Percentiles rank a stretch among this genome's conserved stretches.
Evolutionary conservation across 2,329 filamentous ascomycete species (phyloP).

Genomic region (Orbilia ellipsospora): DNA sequence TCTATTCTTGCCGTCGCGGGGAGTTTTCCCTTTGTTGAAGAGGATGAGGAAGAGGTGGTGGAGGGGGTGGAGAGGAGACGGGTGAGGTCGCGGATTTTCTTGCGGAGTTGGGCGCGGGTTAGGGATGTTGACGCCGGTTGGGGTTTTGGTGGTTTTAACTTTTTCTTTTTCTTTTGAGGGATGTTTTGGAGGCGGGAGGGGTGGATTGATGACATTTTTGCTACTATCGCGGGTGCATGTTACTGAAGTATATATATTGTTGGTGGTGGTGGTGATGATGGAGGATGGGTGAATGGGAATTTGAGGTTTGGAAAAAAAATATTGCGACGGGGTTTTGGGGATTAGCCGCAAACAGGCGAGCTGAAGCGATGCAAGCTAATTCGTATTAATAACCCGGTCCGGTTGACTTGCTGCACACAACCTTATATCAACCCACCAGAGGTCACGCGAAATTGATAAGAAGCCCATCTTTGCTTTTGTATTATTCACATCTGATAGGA

Average conservation of each 20-base stretch:
- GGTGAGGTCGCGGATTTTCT: conserved; percentile 76
- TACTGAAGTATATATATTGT: too few relatives aligned
- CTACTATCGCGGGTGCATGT: neutral
- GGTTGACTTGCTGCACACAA: too few relatives aligned
- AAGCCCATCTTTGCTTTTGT: too few relatives aligned
- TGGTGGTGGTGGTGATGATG: conserved; percentile 4
- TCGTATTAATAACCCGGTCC: too few relatives aligned
- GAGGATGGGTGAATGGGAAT: neutral
- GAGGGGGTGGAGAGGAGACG: conserved; percentile 72
- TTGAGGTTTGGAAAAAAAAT: conserved; percentile 14
- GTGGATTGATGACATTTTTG: conserved; percentile 35
- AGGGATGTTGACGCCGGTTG: conserved; percentile 60
- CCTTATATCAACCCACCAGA: conserved; percentile 17
- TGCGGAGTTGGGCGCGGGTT: conserved; percentile 72
- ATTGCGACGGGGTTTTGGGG: conserved; percentile 10
- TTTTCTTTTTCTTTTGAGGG: conserved; percentile 42
- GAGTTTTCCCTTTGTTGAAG: conserved; percentile 64
- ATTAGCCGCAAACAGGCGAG: conserved; percentile 30
- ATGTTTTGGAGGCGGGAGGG: conserved; percentile 43
- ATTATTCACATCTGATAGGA: too few relatives aligned
- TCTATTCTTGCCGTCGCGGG: conserved; percentile 76
- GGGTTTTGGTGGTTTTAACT: conserved; percentile 32
- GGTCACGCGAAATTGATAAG: conserved; percentile 10
- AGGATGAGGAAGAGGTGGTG: neutral
- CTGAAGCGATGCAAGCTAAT: conserved; percentile 15